These are phyloP conservation scores for Naganishia friedmannii DNA, from an alignment of 768 basidiomycete species.

Conservation along the genomic window DNA sequence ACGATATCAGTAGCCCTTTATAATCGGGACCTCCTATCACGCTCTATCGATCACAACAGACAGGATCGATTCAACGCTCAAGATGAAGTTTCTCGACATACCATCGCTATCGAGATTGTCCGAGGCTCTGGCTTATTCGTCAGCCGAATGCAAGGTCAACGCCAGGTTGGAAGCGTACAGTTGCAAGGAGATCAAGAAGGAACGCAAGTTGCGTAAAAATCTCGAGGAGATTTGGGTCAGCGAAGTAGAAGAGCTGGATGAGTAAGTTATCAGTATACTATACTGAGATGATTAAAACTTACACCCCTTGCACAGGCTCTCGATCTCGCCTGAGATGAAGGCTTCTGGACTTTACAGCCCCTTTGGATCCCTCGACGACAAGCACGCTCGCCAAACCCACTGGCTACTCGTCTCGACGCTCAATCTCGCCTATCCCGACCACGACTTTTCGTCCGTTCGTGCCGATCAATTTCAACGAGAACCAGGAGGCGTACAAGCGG, in stretches of 20 bases:
- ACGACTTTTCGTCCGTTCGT: constrained; percentile 90
- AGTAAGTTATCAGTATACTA: constrained; percentile 40
- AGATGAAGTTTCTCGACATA: constrained; percentile 33
- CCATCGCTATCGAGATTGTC: constrained; percentile 28
- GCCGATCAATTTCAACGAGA: constrained; percentile 78
- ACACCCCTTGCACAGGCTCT: constrained; percentile 55
- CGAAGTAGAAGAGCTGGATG: constrained; percentile 56
- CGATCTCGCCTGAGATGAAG: constrained; percentile 66
- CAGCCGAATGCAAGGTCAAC: constrained; percentile 67
- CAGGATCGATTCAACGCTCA: constrained; percentile 2
- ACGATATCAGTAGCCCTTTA: neutral
- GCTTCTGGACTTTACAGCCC: constrained; percentile 72
- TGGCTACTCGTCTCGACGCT: constrained; percentile 94
- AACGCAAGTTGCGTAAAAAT: constrained; percentile 90
- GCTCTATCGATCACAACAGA: neutral
- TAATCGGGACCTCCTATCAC: neutral
- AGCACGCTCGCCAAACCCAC: constrained; percentile 66
- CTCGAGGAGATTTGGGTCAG: constrained; percentile 86
- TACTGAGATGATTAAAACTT: neutral
- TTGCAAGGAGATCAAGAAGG: constrained; percentile 94
- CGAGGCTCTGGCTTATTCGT: constrained; percentile 59
- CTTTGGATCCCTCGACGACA: constrained; percentile 83
- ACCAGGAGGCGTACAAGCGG: constrained; percentile 23
- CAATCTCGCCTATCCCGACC: constrained; percentile 95
- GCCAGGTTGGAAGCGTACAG: constrained; percentile 94